Conservation (phyloP, 2,329 filamentous ascomycete genomes). For the Fusarium irregulare region DNA sequence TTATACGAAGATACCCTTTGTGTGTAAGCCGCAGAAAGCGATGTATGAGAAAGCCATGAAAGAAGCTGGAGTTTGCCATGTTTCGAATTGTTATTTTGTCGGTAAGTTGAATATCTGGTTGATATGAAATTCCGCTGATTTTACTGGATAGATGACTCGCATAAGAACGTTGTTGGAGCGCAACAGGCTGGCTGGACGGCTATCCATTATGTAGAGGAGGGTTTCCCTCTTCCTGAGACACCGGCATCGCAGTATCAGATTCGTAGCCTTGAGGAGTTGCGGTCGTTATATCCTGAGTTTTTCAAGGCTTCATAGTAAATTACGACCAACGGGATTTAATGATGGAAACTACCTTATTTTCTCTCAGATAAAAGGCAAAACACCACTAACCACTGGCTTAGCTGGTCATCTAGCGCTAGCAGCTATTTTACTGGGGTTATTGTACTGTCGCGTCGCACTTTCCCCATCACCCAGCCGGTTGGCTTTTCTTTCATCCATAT, state of each 20-base stretch:
- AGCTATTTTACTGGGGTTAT: too few relatives aligned
- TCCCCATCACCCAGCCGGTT: too few relatives aligned
- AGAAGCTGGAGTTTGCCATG: slow-evolving; percentile 77
- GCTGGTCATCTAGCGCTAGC: too few relatives aligned
- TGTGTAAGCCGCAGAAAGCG: slow-evolving; percentile 86
- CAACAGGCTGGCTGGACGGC: slow-evolving; percentile 87
- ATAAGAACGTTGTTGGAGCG: slow-evolving; percentile 81
- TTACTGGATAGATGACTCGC: slow-evolving; percentile 78
- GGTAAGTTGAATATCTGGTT: slow-evolving; percentile 64
- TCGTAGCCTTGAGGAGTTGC: slow-evolving; percentile 78
- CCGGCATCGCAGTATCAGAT: slow-evolving; percentile 81
- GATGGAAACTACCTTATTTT: too few relatives aligned
- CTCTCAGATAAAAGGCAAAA: neutral
- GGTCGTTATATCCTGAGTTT: slow-evolving; percentile 80
- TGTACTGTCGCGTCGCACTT: too few relatives aligned
- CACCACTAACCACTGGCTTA: neutral
- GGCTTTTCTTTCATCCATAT: too few relatives aligned
- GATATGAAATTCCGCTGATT: neutral
- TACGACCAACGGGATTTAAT: neutral
- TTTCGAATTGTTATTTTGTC: slow-evolving; percentile 85
- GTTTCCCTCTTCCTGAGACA: slow-evolving; percentile 69
- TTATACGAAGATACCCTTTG: slow-evolving; percentile 76
- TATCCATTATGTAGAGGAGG: slow-evolving; percentile 85
- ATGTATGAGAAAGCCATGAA: slow-evolving; percentile 92
- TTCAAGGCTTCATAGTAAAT: slow-evolving; percentile 67